phyloP scores from a whole-genome alignment of 176 grass and related monocot species.

The Bonia amplexicaulis region DNA sequence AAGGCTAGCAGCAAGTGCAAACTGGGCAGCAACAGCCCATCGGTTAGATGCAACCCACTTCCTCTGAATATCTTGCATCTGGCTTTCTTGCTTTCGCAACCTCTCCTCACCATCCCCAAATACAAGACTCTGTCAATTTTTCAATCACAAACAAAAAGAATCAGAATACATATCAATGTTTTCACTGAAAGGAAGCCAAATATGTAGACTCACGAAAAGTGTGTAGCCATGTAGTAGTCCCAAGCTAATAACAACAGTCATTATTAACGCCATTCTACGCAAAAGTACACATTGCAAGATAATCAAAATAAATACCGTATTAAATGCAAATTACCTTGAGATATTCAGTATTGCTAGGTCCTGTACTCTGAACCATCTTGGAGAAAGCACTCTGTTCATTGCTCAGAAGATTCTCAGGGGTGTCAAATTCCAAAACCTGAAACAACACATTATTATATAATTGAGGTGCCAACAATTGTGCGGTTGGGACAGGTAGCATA shows the following conservation, averaged over 20 bases:
- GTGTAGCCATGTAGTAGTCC: neutral
- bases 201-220: neutral
- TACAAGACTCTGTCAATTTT: slow-evolving; percentile 59
- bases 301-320: neutral
- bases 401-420: slow-evolving; percentile 77
- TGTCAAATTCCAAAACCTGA: slow-evolving; percentile 91
- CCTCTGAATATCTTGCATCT: slow-evolving; percentile 67
- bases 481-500: neutral
- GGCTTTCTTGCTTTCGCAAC: slow-evolving; percentile 57
- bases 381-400: slow-evolving; percentile 91
- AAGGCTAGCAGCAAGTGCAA: slow-evolving; percentile 68
- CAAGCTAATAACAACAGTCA: neutral
- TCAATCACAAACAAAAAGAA: slow-evolving; percentile 23
- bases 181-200: neutral
- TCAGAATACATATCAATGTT: slow-evolving; percentile 23
- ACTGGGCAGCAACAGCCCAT: slow-evolving; percentile 86
- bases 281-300: neutral
- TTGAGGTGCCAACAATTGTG: neutral
- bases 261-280: neutral
- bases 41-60: slow-evolving; percentile 80
- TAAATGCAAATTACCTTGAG: slow-evolving; percentile 55
- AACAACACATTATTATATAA: slow-evolving; percentile 14
- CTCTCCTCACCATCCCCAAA: slow-evolving; percentile 67
- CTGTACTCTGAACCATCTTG: slow-evolving; percentile 97
- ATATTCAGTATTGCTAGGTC: slow-evolving; percentile 89